Conservation (phyloP, 1,284 basidiomycete species). For the Omphalotus olearius region DNA sequence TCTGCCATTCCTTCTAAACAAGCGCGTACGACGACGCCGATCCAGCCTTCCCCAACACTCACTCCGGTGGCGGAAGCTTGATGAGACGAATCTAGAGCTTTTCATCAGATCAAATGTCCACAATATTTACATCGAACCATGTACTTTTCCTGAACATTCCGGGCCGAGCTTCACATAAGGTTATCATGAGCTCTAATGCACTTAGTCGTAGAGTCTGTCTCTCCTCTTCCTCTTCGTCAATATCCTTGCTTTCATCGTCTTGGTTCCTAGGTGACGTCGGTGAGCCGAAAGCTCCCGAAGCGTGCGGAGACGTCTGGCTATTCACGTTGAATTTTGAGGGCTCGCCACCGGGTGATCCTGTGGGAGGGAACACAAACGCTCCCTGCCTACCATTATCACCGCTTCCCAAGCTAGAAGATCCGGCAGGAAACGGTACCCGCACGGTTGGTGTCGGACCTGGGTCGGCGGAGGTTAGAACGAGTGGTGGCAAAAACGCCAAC, state of each 20-base stretch:
- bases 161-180: constrained; percentile 64
- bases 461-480: constrained; percentile 61
- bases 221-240: constrained; percentile 40
- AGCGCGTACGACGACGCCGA: constrained; percentile 58
- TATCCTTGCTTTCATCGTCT: constrained; percentile 14
- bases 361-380: constrained; percentile 41
- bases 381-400: constrained; percentile 22
- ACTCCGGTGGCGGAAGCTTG: neutral
- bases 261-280: constrained; percentile 18
- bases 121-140: neutral
- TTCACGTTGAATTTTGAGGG: too few species aligned
- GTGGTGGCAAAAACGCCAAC: constrained; percentile 27
- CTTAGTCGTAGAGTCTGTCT: constrained; percentile 56
- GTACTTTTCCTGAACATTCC: constrained; percentile 53
- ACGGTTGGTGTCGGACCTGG: constrained; percentile 74
- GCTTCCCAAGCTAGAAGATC: constrained; percentile 7
- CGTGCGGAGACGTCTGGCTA: too few species aligned
- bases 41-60: constrained; percentile 38
- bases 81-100: neutral
- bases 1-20: constrained; percentile 81
- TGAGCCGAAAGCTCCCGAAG: too few species aligned
- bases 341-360: too few species aligned
- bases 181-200: constrained; percentile 75
- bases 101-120: neutral
- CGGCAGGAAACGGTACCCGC: constrained; percentile 53